These are phyloP conservation scores for Myxozyma kluyveri DNA, from an alignment of 805 yeast genomes.

Conservation along the genomic window DNA sequence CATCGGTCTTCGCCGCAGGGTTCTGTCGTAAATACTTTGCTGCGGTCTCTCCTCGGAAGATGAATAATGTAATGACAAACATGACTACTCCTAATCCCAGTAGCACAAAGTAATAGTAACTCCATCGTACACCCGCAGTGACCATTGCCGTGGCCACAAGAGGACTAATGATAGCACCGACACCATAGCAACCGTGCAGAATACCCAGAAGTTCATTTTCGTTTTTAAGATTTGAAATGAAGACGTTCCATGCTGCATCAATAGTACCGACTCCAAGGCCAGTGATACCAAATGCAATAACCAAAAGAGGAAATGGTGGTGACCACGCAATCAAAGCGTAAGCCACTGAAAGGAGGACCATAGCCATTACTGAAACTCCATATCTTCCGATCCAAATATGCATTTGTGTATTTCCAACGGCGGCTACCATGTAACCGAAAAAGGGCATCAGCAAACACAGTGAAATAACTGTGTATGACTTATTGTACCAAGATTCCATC, in stretches of 20 bases:
- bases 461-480: constrained; percentile 54
- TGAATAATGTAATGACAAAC: constrained; percentile 39
- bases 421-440: constrained; percentile 52
- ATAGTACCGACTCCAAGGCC: constrained; percentile 55
- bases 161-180: constrained; percentile 70
- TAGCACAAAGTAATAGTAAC: constrained; percentile 51
- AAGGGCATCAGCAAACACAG: constrained; percentile 58
- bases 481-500: constrained; percentile 49
- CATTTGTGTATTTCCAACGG: constrained; percentile 47
- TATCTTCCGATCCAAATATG: constrained; percentile 44
- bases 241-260: constrained; percentile 53
- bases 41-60: constrained; percentile 44
- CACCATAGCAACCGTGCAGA: constrained; percentile 69
- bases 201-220: constrained; percentile 60
- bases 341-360: constrained; percentile 41
- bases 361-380: constrained; percentile 43
- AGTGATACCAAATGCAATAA: constrained; percentile 52
- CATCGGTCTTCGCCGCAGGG: constrained; percentile 1
- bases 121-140: constrained; percentile 53
- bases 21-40: constrained; percentile 13
- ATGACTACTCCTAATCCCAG: constrained; percentile 42
- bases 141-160: constrained; percentile 60
- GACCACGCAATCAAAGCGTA: constrained; percentile 50
- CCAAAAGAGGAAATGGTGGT: constrained; percentile 50
- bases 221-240: constrained; percentile 49